Conservation (phyloP, 1,284 basidiomycete species). For the Austroboletus rostrupii region DNA sequence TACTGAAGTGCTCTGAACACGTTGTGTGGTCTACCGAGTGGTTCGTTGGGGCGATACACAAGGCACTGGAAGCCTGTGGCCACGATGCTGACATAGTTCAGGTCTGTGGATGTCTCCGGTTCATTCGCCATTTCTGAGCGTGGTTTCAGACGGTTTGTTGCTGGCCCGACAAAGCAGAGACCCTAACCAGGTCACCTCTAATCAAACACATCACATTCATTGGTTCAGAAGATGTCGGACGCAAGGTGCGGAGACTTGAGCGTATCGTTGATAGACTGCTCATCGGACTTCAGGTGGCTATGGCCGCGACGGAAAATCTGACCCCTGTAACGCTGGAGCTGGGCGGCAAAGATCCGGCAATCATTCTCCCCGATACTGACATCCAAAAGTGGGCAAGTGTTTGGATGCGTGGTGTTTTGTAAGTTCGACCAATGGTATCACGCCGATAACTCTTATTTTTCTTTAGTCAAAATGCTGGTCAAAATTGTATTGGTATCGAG, state of each 20-base stretch:
- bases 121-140: slow-evolving; percentile 14
- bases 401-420: slow-evolving; percentile 89
- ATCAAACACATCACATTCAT: slow-evolving; percentile 90
- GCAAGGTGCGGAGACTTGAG: slow-evolving; percentile 52
- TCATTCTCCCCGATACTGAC: slow-evolving; percentile 72
- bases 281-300: slow-evolving; percentile 54
- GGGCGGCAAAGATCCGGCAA: slow-evolving; percentile 80
- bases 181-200: slow-evolving; percentile 73
- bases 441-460: not conserved
- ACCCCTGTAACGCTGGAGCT: slow-evolving; percentile 90
- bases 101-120: slow-evolving; percentile 30
- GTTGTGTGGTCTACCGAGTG: slow-evolving; percentile 86
- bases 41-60: slow-evolving; percentile 75
- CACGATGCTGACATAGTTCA: slow-evolving; percentile 82
- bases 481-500: slow-evolving; percentile 97
- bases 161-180: slow-evolving; percentile 82
- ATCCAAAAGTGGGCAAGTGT: slow-evolving; percentile 65
- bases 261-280: not conserved
- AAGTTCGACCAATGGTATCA: slow-evolving; percentile 32
- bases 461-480: slow-evolving; percentile 82
- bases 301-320: slow-evolving; percentile 79
- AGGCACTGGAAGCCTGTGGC: slow-evolving; percentile 73
- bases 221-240: slow-evolving; percentile 87
- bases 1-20: slow-evolving; percentile 91
- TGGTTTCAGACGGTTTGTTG: slow-evolving; percentile 70